Evolutionary conservation across 257 asterid species (phyloP), one percentile per base, ranked within the genome.

Genomic region (Plantago major): DNA sequence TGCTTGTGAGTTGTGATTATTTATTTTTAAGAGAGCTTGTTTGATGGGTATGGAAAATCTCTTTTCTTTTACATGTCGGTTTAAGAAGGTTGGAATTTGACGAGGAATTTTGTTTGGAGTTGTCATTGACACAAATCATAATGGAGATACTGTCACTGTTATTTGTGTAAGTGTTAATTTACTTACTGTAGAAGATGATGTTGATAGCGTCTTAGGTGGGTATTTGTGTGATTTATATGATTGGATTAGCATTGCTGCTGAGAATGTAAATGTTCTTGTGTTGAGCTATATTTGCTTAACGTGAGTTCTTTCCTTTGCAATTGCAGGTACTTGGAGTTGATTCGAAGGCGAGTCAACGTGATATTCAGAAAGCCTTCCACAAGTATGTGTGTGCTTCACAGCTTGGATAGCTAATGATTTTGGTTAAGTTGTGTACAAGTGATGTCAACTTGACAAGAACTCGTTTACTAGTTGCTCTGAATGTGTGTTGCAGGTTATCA

Each of bases 311-410:
- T 19, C 58, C 37, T n/a, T 58, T 28, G 14, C 77, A 3, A 15
- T 14, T n/a, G 19, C 57, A 93, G 99, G 96, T 85, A 4, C 95
- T 93, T 51, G 97, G 99, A 67, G 95, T 93, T 48, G 97, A 89
- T 64, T 74, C 69, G 62, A 83, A 63, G 10, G 94, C 96, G 9
- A 85, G 83, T 68, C 90, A 87, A 72, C 88, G 99, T 0, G 97
- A 93, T 46, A 87, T 93, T 71, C 97, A 93, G 42, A 93, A 93
- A 57, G 96, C 99, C 62, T 93, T 93, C 69, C 99, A 93, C 87
- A 92, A 89, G 97, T 92, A 86, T 10, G 93, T 70, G 12, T 42
- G 18, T 14, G 55, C 16, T 65, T 15, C 58, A 11, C 37, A 37
- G 30, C 7, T 46, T 49, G 33, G 57, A 45, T 19, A 49, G 6